These are phyloP conservation scores for Aureobasidium melanogenum DNA, from an alignment of 2,329 filamentous ascomycete genomes.

Conservation along the genomic window DNA sequence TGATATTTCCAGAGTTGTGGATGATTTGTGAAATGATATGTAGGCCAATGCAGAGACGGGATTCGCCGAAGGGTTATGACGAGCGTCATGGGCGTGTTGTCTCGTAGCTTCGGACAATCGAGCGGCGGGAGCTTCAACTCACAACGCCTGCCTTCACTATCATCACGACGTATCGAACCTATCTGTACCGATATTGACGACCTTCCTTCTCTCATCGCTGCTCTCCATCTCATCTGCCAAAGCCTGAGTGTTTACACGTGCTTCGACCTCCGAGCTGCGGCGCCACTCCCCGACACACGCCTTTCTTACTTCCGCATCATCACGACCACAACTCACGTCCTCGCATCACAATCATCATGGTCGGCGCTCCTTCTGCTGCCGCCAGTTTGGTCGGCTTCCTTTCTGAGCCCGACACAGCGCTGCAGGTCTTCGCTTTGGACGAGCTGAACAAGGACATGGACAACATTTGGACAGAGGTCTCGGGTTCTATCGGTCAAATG, in stretches of 20 bases:
- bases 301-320: not conserved
- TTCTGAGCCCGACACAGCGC: slow-evolving; percentile 84
- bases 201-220: not conserved
- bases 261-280: slow-evolving; percentile 5
- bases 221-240: not conserved
- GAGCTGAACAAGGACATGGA: slow-evolving; percentile 95
- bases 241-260: not conserved
- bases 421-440: slow-evolving; percentile 91
- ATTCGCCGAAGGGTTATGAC: not conserved
- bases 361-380: slow-evolving; percentile 87
- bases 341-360: slow-evolving; percentile 49
- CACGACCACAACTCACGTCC: not conserved
- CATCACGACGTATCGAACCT: not conserved
- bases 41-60: not conserved
- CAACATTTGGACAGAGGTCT: slow-evolving; percentile 95
- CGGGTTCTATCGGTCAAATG: slow-evolving; percentile 87
- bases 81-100: slow-evolving; percentile 3
- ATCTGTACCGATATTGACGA: not conserved
- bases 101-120: not conserved
- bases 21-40: not conserved
- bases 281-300: slow-evolving; percentile 7
- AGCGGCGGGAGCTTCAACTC: not conserved
- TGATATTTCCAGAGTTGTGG: not conserved
- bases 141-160: slow-evolving; percentile 2
- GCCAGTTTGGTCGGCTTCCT: slow-evolving; percentile 93